Evolutionary conservation across 768 basidiomycete genomes (phyloP).

Genomic region (Fomitopsis serialis): DNA sequence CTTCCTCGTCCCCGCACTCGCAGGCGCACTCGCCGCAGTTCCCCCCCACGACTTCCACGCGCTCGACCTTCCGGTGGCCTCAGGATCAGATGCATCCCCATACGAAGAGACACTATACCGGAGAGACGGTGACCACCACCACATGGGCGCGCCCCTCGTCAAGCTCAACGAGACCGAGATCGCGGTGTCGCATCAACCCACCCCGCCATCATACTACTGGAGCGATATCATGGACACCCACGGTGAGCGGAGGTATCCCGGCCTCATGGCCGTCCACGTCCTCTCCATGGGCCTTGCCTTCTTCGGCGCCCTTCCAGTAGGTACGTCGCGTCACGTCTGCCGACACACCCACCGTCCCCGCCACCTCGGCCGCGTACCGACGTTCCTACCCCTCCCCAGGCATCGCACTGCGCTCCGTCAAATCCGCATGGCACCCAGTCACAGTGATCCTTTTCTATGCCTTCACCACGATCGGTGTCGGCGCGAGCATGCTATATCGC

Average conservation of each 20-base stretch:
- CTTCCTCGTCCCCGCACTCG: constrained; percentile 21
- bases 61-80: neutral
- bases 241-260: constrained; percentile 47
- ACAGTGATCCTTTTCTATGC: constrained; percentile 59
- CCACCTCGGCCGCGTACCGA: neutral
- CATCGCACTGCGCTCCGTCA: constrained; percentile 74
- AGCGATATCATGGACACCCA: constrained; percentile 63
- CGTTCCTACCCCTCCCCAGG: constrained; percentile 36
- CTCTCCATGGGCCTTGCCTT: constrained; percentile 74
- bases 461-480: constrained; percentile 57
- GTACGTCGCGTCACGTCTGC: constrained; percentile 37
- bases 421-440: constrained; percentile 57
- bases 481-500: constrained; percentile 63
- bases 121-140: constrained; percentile 33
- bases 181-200: constrained; percentile 55
- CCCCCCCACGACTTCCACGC: constrained; percentile 18
- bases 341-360: neutral
- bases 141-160: constrained; percentile 42
- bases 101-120: constrained; percentile 11
- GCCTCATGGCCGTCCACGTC: constrained; percentile 70
- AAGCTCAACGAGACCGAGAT: constrained; percentile 78
- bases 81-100: constrained; percentile 4
- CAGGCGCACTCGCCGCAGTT: constrained; percentile 15
- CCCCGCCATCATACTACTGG: constrained; percentile 79
- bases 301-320: constrained; percentile 75